A percentile compares a stretch with the other conserved stretches of the same genome.
These are phyloP conservation scores for Pseudogymnoascus sp. DNA, from an alignment of 2,329 filamentous ascomycete genomes.

Conservation along the genomic window DNA sequence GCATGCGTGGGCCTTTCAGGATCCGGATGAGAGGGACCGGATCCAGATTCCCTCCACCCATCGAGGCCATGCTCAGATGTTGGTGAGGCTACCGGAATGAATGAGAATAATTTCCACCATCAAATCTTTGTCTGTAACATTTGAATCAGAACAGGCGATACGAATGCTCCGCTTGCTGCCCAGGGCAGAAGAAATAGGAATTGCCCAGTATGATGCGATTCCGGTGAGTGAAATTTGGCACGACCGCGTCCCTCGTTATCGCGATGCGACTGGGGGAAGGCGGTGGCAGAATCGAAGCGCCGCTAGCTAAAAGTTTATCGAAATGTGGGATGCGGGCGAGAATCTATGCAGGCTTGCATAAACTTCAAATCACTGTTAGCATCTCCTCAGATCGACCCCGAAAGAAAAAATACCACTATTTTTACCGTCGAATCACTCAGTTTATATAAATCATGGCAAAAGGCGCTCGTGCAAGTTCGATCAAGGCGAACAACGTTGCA, in stretches of 20 bases:
- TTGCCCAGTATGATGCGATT: conserved; percentile 3
- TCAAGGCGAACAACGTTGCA: conserved; percentile 75
- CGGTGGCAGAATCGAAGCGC: conserved; percentile 7
- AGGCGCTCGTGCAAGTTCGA: conserved; percentile 68
- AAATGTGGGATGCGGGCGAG: conserved; percentile 9
- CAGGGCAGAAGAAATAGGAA: not conserved
- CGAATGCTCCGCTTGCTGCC: not conserved
- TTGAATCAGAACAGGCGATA: not conserved
- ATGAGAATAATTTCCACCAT: conserved; percentile 3
- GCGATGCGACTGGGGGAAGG: conserved; percentile 8
- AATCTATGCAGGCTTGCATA: conserved; percentile 8
- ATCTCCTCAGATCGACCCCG: not conserved
- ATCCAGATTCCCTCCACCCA: conserved; percentile 26
- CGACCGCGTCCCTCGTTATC: conserved; percentile 9
- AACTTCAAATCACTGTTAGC: not conserved
- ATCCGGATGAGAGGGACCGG: conserved; percentile 23
- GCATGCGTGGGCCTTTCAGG: conserved; percentile 21
- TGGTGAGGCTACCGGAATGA: not conserved
- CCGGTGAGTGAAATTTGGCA: conserved; percentile 6
- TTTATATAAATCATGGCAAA: conserved; percentile 66
- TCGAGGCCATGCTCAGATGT: conserved; percentile 26
- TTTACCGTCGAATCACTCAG: not conserved
- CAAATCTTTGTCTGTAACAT: not conserved
- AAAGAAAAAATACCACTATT: not conserved
- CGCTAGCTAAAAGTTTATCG: conserved; percentile 11